Base-by-base conservation (phyloP, 495 filamentous ascomycete species). In the Talaromyces nanjingensis region DNA sequence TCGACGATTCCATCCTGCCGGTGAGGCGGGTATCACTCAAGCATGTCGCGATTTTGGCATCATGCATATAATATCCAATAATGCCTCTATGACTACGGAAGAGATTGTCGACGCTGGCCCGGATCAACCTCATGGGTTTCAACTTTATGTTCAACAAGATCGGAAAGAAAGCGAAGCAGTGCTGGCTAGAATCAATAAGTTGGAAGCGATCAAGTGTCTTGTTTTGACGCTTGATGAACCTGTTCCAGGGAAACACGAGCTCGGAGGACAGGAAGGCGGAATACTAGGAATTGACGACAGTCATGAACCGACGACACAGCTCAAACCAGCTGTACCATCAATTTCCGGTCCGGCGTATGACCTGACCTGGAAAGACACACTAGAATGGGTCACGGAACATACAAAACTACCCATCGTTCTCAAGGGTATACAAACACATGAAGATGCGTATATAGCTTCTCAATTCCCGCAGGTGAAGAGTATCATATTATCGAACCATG, bases 381-480 rank as follows among this genome's bases (percentile, higher is more conserved):
- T 98, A 45, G 81, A 86, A 4, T 97, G 91, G 88, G 65, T 96
- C 61, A 80, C 84, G 12, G 74, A 85, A 69, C 91, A 96, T 57
- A 96, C 92, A 0, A 66, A 82, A 45, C 72, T 94, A 53, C 93
- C 93, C 0, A 90, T 98, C 64, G 84, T 97, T 61, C 78, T 98
- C 49, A 98, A 98, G 80, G 93, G 93, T 9, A 67, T 98, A 2
- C 93, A 98, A 73, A 96, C 93, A 1, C 91, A 96, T 67, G 93
- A 98, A 72, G 93, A 98, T 72, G 92, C 91, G 0, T 90, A 88
- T 65, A 78, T 96, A 55, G 93, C 93, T 18, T 83, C 84, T 4
- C 78, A 83, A 45, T 83, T 91, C 64, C 86, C 90, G 4, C 86
- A 89, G 67, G 84, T 96, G 45, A 83, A 81, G 69, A 92, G 84